These are phyloP conservation scores for Sherardia arvensis DNA, from an alignment of 257 asterid species.

Conservation along the genomic window DNA sequence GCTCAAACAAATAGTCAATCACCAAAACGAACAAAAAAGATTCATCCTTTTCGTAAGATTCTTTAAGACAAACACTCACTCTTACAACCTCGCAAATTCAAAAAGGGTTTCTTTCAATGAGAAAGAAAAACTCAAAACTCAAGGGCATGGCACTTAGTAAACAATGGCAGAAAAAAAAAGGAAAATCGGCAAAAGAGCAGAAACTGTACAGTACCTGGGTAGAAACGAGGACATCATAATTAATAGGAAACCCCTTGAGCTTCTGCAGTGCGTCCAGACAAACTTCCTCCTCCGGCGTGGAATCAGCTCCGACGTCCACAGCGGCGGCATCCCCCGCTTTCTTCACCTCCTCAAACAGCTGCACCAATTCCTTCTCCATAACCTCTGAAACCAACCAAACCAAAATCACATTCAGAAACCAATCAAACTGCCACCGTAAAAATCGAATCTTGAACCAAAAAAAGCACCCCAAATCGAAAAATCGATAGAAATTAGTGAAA, in stretches of 20 bases:
- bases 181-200: background rate
- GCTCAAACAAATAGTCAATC: too few species aligned
- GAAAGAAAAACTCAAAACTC: background rate
- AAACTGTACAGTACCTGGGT: slow-evolving; percentile 47
- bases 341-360: slow-evolving; percentile 70
- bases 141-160: background rate
- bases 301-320: slow-evolving; percentile 27
- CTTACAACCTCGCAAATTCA: background rate
- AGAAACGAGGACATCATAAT: slow-evolving; percentile 78
- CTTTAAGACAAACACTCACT: background rate
- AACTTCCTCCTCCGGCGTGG: slow-evolving; percentile 41
- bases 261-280: slow-evolving; percentile 48
- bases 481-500: background rate
- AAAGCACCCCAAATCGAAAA: background rate
- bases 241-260: slow-evolving; percentile 76
- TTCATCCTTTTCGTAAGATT: background rate
- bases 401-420: slow-evolving; percentile 2
- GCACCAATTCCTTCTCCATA: slow-evolving; percentile 82
- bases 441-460: background rate
- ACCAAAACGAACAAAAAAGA: background rate
- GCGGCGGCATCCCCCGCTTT: slow-evolving; percentile 62
- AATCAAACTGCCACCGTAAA: background rate
- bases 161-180: background rate
- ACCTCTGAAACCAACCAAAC: slow-evolving; percentile 8
- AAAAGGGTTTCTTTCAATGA: too few species aligned